phyloP scores from a whole-genome alignment of 2,329 filamentous ascomycete species.

The Arthroderma sp. region DNA sequence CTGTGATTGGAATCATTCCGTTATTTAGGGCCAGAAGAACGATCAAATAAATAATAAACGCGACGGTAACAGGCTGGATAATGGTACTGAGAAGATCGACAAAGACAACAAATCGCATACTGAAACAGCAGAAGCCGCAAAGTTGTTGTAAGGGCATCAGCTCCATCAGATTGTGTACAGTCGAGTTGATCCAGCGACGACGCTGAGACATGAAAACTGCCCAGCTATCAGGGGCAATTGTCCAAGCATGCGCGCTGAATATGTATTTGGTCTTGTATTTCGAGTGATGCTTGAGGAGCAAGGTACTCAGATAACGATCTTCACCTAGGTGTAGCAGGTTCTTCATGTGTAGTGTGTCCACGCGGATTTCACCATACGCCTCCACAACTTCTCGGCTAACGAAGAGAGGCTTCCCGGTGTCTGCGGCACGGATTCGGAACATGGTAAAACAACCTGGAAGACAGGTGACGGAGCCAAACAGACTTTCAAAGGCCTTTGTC shows the following conservation, averaged over 20 bases:
- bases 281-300: constrained; percentile 81
- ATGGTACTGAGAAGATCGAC: constrained; percentile 84
- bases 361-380: constrained; percentile 78
- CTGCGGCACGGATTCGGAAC: constrained; percentile 91
- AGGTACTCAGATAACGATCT: constrained; percentile 90
- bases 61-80: constrained; percentile 80
- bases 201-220: constrained; percentile 91
- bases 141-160: constrained; percentile 86
- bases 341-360: constrained; percentile 98
- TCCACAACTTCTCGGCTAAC: constrained; percentile 87
- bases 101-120: constrained; percentile 97
- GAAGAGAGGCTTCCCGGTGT: constrained; percentile 90
- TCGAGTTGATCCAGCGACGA: constrained; percentile 99
- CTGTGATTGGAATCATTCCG: constrained; percentile 61
- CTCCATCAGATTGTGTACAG: constrained; percentile 92
- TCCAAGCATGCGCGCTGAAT: constrained; percentile 85
- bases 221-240: constrained; percentile 91
- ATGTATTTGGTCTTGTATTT: constrained; percentile 99
- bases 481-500: constrained; percentile 89
- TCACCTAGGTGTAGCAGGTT: constrained; percentile 93
- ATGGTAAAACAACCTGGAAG: constrained; percentile 97
- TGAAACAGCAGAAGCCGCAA: constrained; percentile 99
- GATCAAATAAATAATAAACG: constrained; percentile 82
- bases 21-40: constrained; percentile 52
- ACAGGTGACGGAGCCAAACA: constrained; percentile 96